Base-by-base conservation (phyloP, 2,329 filamentous ascomycete species). In the Neopestalotiopsis sp. region DNA sequence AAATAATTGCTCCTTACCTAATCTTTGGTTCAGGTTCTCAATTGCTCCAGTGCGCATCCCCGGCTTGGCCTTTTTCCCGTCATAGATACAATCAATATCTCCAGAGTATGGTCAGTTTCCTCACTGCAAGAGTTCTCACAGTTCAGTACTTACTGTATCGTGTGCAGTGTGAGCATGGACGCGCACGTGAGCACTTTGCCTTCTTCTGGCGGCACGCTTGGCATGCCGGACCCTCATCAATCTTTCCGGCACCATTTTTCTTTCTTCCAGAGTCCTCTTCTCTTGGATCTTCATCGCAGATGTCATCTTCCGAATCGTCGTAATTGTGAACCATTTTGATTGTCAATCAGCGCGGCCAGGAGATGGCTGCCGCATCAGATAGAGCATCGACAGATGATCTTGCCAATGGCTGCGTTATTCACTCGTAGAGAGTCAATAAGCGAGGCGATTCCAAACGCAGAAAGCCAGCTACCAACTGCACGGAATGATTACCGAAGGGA, bases 181-280 rank as follows among this genome's bases (percentile, higher is more conserved):
- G 80, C 34, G 77, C 74, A 28, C 82, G 75, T 32, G 81, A 80
- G 73, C 83, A 85, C 58, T 81, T 82, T 17, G 83, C 79, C 65
- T 85, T 84, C 71, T 82, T 83, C 65, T 79, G 81, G 4, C 82
- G 80, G 72, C 83, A 85, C 0, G 80, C 77, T 66, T 83, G 81
- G 61, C 82, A 85, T 3, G 62, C 62, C 30, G 62, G 62, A 12
- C 62, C 62, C 6, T 65, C 62, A 12, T 53, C 62, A 14, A 17
- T 20, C 20, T 53, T 65, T 30, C n/a, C 62, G 5, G 28, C 62
- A 28, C 24, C 34, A 45, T 40, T 34, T 28, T 14, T 28, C 30
- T n/a, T 28, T 49, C 40, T 34, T 17, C 38, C 20, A 56, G 32
- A 12, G 6, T 65, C 62, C 24, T 65, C 62, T 9, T 49, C 38